Base-by-base conservation (phyloP, 2,329 filamentous ascomycete species). In the Exophiala phaeomuriformis region DNA sequence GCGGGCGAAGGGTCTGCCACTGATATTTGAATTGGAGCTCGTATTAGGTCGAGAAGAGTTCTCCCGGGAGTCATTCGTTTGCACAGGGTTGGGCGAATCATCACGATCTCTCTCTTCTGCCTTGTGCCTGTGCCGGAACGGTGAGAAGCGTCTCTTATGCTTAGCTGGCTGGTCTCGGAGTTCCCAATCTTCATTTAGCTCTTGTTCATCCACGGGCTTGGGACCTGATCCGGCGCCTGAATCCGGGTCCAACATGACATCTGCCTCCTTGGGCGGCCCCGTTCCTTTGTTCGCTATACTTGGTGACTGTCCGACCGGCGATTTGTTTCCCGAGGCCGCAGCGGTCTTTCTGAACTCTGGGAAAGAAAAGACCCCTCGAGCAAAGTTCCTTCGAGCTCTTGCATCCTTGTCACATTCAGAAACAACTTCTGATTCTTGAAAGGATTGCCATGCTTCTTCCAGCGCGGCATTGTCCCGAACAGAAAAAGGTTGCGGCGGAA, bases 391-490 rank as follows among this genome's bases (percentile, higher is more conserved):
- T 49, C 48, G 51, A 19, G 40, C 49, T 27, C 53, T 48, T 33
- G 36, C 30, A 37, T 50, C 44, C 41, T 48, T 35, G 37, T 56
- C 44, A 42, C 37, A 37, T 7, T 12, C 5, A 29, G 40, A 4
- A n/a, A 43, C 52, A 27, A 56, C 52, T 46, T 39, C 33, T 30
- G 39, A 46, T 4, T 52, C 55, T 28, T 69, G 64, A 10, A 93
- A 74, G 10, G 75, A 71, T 41, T 84, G 71, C 88, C 90, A 95
- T 35, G 88, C 82, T 59, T 82, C 80, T 66, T 95, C 88, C 8
- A 95, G 75, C 1, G 85, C 82, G 61, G 84, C 81, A 61, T 91
- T 94, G 70, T 95, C 90, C 53, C 81, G 83, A 3, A 76, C 76
- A 0, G 86, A 85, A 68, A 95, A 95, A 0, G 90, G 88, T 41